Evolutionary conservation across 1,284 basidiomycete genomes (phyloP).

Genomic region (Cutaneotrichosporon spelunceum): DNA sequence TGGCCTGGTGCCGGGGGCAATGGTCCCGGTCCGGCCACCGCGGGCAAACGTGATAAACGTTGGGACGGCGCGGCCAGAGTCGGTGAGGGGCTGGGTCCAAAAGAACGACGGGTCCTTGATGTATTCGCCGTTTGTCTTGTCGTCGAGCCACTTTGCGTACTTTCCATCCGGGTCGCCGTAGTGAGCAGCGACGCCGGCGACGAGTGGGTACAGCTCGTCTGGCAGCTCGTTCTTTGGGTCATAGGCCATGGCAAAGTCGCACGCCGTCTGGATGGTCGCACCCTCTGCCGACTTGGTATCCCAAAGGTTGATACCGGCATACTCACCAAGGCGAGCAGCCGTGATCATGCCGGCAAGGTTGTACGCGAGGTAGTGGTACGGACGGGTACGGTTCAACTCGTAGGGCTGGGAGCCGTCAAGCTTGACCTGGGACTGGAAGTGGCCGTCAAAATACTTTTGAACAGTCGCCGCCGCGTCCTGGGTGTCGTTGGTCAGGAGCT

Average conservation of each 20-base stretch:
- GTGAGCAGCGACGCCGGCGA: constrained; percentile 31
- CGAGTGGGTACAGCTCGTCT: constrained; percentile 24
- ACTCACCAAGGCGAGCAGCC: constrained; percentile 13
- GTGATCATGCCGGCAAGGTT: constrained; percentile 36
- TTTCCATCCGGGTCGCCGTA: constrained; percentile 39
- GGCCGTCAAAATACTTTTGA: constrained; percentile 32
- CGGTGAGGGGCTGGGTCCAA: constrained; percentile 27
- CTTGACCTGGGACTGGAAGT: constrained; percentile 35
- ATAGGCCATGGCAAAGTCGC: constrained; percentile 34
- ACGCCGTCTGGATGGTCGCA: constrained; percentile 34
- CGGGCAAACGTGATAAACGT: constrained; percentile 12
- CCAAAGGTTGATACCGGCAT: constrained; percentile 30
- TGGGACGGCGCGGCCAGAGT: constrained; percentile 12
- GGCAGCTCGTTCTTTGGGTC: constrained; percentile 7
- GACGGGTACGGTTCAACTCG: constrained; percentile 38
- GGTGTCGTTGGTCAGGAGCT: constrained; percentile 34
- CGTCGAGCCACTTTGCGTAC: constrained; percentile 30
- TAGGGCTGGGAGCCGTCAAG: constrained; percentile 36
- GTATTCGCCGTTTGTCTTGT: constrained; percentile 26
- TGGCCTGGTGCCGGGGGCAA: constrained; percentile 2
- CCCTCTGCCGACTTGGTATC: constrained; percentile 21
- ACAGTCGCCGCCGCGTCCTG: constrained; percentile 23
- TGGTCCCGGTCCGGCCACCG: constrained; percentile 12
- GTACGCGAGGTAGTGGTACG: constrained; percentile 46
- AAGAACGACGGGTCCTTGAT: constrained; percentile 28